Conservation (phyloP, 1,139 yeast species). For the Yamadazyma triangularis region DNA sequence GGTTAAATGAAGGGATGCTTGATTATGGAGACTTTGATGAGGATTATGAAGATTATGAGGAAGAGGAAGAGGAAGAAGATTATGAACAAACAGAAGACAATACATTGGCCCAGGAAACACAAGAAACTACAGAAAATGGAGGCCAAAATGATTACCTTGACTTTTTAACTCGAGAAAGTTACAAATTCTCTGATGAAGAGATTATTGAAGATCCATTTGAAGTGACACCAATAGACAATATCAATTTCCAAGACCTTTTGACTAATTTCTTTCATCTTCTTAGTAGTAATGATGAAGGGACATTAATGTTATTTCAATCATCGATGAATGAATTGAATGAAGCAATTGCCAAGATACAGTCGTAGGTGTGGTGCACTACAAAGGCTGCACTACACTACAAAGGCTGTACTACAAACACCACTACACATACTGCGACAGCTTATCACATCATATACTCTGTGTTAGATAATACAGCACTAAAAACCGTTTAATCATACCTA, state of each 20-base stretch:
- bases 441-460: no score
- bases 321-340: neutral
- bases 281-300: constrained; percentile 12
- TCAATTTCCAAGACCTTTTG: constrained; percentile 51
- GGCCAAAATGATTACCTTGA: constrained; percentile 34
- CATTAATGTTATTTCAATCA: constrained; percentile 4
- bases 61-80: constrained; percentile 24
- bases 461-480: no score
- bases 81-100: no score
- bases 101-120: no score
- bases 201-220: constrained; percentile 78
- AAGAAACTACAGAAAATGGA: constrained; percentile 25
- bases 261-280: constrained; percentile 14
- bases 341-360: no score
- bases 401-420: no score
- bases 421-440: no score
- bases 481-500: no score
- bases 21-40: constrained; percentile 18
- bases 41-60: constrained; percentile 24
- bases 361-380: no score
- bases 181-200: constrained; percentile 49
- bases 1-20: constrained; percentile 19
- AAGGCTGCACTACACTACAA: no score
- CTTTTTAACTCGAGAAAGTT: constrained; percentile 31
- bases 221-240: constrained; percentile 68